Conservation (phyloP, 2,329 filamentous ascomycete genomes). For the Shiraia sp. region DNA sequence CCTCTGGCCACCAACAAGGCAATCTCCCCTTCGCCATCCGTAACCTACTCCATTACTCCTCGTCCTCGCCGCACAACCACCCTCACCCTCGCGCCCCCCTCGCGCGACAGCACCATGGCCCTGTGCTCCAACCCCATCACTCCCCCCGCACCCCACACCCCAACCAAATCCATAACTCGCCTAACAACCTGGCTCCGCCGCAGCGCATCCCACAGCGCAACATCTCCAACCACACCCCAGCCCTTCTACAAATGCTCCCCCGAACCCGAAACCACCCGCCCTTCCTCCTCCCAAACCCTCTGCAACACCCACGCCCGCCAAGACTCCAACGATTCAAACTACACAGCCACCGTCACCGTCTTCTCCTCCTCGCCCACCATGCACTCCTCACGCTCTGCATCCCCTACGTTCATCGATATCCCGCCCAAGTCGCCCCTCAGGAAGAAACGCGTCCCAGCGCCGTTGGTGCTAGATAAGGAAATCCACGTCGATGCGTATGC, state of each 20-base stretch:
- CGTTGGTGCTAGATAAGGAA: slow-evolving; percentile 33
- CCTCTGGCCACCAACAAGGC: slow-evolving; percentile 34
- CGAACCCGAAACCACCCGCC: slow-evolving; percentile 13
- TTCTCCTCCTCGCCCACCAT: slow-evolving; percentile 19
- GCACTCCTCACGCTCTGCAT: slow-evolving; percentile 17
- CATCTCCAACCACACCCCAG: slow-evolving; percentile 11
- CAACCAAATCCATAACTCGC: slow-evolving; percentile 39
- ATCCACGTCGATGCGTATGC: slow-evolving; percentile 22
- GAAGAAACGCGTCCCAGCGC: slow-evolving; percentile 32
- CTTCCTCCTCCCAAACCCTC: slow-evolving; percentile 27
- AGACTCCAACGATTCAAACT: slow-evolving; percentile 30
- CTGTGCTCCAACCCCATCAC: slow-evolving; percentile 43
- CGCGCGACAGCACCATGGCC: slow-evolving; percentile 23
- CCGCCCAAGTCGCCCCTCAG: slow-evolving; percentile 19
- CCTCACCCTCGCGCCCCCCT: slow-evolving; percentile 30
- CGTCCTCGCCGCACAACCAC: slow-evolving; percentile 20
- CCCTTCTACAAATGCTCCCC: slow-evolving; percentile 39
- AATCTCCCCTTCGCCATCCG: slow-evolving; percentile 20
- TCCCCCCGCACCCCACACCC: slow-evolving; percentile 35
- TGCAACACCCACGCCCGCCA: slow-evolving; percentile 30
- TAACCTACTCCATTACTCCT: slow-evolving; percentile 11
- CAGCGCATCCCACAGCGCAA: slow-evolving; percentile 29
- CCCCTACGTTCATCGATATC: slow-evolving; percentile 4
- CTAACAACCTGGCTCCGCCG: slow-evolving; percentile 43
- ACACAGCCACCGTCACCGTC: slow-evolving; percentile 37